Evolutionary conservation across 345 rosid species (phyloP).

Genomic region (Eucalyptus albens): DNA sequence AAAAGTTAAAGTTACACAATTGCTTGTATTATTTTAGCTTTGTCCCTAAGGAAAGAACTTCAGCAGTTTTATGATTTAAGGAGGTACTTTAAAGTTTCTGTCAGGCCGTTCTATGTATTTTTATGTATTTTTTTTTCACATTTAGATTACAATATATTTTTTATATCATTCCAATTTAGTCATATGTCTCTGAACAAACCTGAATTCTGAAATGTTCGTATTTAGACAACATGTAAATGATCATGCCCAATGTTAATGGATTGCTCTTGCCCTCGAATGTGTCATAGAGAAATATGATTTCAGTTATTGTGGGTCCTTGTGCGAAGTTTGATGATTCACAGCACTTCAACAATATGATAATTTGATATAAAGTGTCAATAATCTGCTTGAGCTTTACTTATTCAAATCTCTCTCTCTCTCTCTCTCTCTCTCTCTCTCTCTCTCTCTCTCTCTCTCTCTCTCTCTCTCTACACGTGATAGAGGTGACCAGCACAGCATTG

Average conservation of each 20-base stretch:
- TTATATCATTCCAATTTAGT: too few relatives aligned
- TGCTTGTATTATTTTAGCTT: too few relatives aligned
- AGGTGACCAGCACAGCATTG: background rate
- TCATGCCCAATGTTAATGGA: background rate
- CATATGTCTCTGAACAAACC: too few relatives aligned
- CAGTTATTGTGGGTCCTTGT: background rate
- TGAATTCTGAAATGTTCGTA: background rate
- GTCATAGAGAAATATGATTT: background rate
- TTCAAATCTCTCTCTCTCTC: background rate
- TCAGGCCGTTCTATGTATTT: too few relatives aligned
- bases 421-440: background rate
- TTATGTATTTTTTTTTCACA: too few relatives aligned
- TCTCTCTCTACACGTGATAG: background rate
- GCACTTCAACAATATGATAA: background rate
- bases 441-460: background rate
- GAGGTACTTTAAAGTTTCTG: too few relatives aligned
- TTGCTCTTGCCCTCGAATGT: background rate
- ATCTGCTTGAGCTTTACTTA: background rate
- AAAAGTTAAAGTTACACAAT: too few relatives aligned
- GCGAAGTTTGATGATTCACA: background rate
- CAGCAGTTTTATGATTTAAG: too few relatives aligned
- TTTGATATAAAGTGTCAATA: background rate
- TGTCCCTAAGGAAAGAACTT: background rate
- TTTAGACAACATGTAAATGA: background rate
- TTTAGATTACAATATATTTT: too few relatives aligned